Conservation (phyloP, 768 basidiomycete genomes). For the Collybia mongolica region DNA sequence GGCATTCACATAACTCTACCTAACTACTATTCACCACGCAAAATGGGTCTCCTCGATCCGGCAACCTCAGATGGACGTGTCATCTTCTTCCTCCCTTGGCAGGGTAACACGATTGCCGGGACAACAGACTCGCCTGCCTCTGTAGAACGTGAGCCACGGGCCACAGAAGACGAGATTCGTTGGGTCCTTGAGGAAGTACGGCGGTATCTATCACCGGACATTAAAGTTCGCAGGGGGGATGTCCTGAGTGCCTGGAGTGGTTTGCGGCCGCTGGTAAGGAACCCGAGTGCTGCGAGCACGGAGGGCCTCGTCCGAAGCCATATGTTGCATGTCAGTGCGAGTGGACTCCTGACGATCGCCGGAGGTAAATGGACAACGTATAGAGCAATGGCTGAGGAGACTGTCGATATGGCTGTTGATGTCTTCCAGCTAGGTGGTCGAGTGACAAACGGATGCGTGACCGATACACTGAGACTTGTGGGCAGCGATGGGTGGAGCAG, state of each 20-base stretch:
- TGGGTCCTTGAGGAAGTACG: conserved; percentile 96
- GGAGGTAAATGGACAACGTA: conserved; percentile 99
- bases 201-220: conserved; percentile 86
- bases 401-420: conserved; percentile 84
- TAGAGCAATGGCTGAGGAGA: conserved; percentile 93
- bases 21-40: conserved; percentile 93
- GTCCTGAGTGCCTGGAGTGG: conserved; percentile 96
- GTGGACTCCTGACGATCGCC: conserved; percentile 89
- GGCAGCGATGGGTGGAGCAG: conserved; percentile 93
- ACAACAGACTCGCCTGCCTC: conserved; percentile 86
- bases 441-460: conserved; percentile 66
- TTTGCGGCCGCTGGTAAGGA: conserved; percentile 83
- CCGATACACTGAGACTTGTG: conserved; percentile 77
- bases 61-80: conserved; percentile 95
- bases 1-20: conserved; percentile 97
- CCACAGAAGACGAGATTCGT: conserved; percentile 90
- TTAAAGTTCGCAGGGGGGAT: conserved; percentile 91
- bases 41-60: conserved; percentile 95
- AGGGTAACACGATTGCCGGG: conserved; percentile 95
- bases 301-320: conserved; percentile 92
- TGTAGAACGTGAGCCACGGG: conserved; percentile 73
- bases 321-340: conserved; percentile 79
- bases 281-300: conserved; percentile 68
- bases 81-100: conserved; percentile 99
- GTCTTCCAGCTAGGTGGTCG: conserved; percentile 64